Base-by-base conservation (phyloP, 1,284 basidiomycete genomes). In the Ceraceosorus guamensis region DNA sequence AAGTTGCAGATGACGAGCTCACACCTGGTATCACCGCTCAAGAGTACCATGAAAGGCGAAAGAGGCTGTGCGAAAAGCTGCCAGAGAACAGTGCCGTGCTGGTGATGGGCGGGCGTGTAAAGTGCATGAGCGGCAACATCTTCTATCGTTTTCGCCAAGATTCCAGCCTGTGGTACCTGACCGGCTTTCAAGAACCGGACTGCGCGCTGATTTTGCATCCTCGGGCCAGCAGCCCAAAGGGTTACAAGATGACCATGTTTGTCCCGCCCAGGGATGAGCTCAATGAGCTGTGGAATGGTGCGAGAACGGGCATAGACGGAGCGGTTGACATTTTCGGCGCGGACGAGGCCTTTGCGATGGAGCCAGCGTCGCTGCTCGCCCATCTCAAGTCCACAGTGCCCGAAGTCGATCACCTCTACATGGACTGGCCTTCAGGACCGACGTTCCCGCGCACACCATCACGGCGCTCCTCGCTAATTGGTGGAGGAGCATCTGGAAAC, bases 231-330 rank as follows among this genome's bases (percentile, higher is more conserved):
- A 80, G 82, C 3, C 78, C 84, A 0, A 80, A 84, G 63, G 91
- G 91, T 0, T 96, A 93, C 79, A 82, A 81, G 60, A 92, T 92
- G 87, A 86, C 85, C 0, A 78, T 98, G 48, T 98, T 96, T 75
- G 87, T 72, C 0, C 79, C 82, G 1, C 86, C 88, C 8, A 87
- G 85, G 58, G 85, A 93, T 70, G 75, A 83, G 1, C 81, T 83
- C 33, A 86, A 87, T 66, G 90, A 91, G 72, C 84, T 88, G 62
- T 99, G 93, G 95, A 88, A 95, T 53, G 93, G 93, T 8, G 85
- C 91, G 33, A 81, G 84, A 30, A 65, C 58, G n/a, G 59, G 66
- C 33, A 52, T 61, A 11, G 73, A 75, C 41, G 74, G 73, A 2
- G 71, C 67, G 0, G 56, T 55, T 13, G 53, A 64, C 31, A 57